Evolutionary conservation across 495 filamentous ascomycete genomes (phyloP).

Genomic region (Tuber aestivum): DNA sequence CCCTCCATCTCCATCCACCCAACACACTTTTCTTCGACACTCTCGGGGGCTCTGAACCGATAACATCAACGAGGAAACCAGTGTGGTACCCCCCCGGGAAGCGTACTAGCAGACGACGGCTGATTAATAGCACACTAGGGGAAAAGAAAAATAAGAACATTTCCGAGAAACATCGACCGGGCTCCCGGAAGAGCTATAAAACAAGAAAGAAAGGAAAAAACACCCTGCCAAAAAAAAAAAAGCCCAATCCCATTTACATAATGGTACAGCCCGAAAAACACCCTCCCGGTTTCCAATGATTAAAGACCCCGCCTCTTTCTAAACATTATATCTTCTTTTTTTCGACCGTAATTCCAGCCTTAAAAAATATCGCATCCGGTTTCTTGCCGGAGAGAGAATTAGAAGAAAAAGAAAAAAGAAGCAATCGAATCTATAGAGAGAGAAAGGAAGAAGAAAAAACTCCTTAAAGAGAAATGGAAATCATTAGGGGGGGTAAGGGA

Average conservation of each 20-base stretch:
- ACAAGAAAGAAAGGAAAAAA: not conserved
- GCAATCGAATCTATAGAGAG: slow-evolving; percentile 19
- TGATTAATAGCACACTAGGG: not conserved
- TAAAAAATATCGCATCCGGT: not conserved
- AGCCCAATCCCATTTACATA: not conserved
- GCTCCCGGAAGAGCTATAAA: not conserved
- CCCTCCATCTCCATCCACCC: not conserved
- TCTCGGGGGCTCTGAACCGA: not conserved
- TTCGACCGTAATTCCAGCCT: not conserved
- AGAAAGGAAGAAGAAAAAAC: slow-evolving; percentile 16
- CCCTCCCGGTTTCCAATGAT: not conserved
- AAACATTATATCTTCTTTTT: not conserved
- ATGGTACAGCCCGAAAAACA: not conserved
- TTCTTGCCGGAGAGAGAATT: not conserved
- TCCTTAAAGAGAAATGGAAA: slow-evolving; percentile 22
- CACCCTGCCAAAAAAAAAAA: not conserved
- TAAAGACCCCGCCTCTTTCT: not conserved
- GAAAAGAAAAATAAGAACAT: not conserved
- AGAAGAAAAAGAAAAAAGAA: slow-evolving; percentile 7
- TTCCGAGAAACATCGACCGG: not conserved
- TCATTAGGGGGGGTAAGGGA: slow-evolving; percentile 20
- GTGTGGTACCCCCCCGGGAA: not conserved
- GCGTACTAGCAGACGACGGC: not conserved
- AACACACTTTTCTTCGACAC: not conserved
- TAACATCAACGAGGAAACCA: not conserved